A percentile compares a stretch with the other conserved stretches of the same genome.
phyloP scores from a whole-genome alignment of 495 filamentous ascomycete species.

The Annulohypoxylon nitens region DNA sequence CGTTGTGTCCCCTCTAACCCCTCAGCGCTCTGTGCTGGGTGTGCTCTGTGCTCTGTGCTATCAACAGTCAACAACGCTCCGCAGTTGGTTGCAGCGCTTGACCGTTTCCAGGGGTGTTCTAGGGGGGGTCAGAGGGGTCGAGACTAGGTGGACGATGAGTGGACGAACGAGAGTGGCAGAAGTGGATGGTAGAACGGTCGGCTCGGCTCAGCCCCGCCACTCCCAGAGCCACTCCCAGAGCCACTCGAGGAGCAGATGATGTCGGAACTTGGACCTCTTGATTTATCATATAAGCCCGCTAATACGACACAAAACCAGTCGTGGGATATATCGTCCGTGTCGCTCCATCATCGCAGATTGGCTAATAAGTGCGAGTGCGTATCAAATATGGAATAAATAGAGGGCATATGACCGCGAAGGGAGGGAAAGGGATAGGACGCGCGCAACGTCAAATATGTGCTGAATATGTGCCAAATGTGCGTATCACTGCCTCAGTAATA shows the following conservation, averaged over 20 bases:
- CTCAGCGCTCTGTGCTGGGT: slow-evolving; percentile 17
- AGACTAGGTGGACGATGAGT: slow-evolving; percentile 4
- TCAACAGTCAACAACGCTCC: slow-evolving; percentile 26
- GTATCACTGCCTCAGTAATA: neutral
- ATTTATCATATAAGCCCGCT: slow-evolving; percentile 21
- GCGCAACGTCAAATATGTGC: neutral
- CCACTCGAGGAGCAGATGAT: slow-evolving; percentile 25
- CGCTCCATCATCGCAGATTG: neutral
- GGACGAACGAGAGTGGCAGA: no score
- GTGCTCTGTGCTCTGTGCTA: slow-evolving; percentile 1
- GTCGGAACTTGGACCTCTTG: neutral
- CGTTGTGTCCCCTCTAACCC: slow-evolving; percentile 2
- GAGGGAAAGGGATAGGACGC: neutral
- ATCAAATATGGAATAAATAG: neutral
- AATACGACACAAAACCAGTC: slow-evolving; percentile 6
- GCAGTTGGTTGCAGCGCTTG: slow-evolving; percentile 24
- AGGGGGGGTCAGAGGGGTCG: slow-evolving; percentile 18
- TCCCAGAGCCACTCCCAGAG: neutral
- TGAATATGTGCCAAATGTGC: neutral
- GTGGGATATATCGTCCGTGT: slow-evolving; percentile 12
- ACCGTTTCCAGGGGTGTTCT: slow-evolving; percentile 11
- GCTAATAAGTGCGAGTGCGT: neutral
- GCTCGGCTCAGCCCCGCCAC: slow-evolving; percentile 40
- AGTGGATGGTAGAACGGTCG: slow-evolving; percentile 19
- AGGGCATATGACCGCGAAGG: slow-evolving; percentile 19